Evolutionary conservation across 2,329 filamentous ascomycete species (phyloP).

Genomic region (Cladophialophora chaetospira): DNA sequence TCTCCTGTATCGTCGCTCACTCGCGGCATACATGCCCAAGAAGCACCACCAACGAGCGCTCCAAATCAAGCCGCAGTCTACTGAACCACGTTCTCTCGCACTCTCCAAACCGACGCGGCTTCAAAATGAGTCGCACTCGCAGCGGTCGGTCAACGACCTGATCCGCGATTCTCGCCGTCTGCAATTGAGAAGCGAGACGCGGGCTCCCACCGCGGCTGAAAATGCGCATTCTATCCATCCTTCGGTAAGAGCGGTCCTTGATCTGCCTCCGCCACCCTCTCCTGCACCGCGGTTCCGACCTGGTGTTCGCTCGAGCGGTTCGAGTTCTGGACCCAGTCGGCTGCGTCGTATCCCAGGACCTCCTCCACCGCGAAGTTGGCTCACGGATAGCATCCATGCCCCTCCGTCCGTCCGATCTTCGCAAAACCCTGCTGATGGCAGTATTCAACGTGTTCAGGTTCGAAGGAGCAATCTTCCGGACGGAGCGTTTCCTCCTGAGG

Average conservation of each 20-base stretch:
- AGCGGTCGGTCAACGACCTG: slow-evolving; percentile 50
- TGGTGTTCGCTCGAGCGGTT: slow-evolving; percentile 28
- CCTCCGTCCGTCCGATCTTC: slow-evolving; percentile 8
- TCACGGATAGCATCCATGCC: slow-evolving; percentile 35
- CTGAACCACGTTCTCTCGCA: slow-evolving; percentile 44
- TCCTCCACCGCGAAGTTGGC: slow-evolving; percentile 50
- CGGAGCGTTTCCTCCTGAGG: slow-evolving; percentile 38
- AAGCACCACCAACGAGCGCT: slow-evolving; percentile 44
- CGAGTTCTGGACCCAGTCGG: slow-evolving; percentile 39
- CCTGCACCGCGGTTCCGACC: slow-evolving; percentile 42
- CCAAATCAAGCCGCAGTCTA: slow-evolving; percentile 44
- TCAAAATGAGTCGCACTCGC: slow-evolving; percentile 31
- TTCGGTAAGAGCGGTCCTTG: slow-evolving; percentile 46
- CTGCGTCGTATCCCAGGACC: slow-evolving; percentile 47
- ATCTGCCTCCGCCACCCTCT: slow-evolving; percentile 45
- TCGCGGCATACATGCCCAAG: slow-evolving; percentile 46
- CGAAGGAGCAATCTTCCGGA: slow-evolving; percentile 42
- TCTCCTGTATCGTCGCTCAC: not conserved
- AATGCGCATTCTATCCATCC: slow-evolving; percentile 47
- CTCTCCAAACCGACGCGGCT: slow-evolving; percentile 35
- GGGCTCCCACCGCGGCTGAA: slow-evolving; percentile 23
- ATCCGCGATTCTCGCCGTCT: slow-evolving; percentile 50
- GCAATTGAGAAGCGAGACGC: slow-evolving; percentile 36
- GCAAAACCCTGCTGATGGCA: slow-evolving; percentile 11
- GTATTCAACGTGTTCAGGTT: slow-evolving; percentile 23